Evolutionary conservation across 805 yeast species (phyloP), one percentile per base, ranked within the genome.

Genomic region (Yarrowia yakushimensis): DNA sequence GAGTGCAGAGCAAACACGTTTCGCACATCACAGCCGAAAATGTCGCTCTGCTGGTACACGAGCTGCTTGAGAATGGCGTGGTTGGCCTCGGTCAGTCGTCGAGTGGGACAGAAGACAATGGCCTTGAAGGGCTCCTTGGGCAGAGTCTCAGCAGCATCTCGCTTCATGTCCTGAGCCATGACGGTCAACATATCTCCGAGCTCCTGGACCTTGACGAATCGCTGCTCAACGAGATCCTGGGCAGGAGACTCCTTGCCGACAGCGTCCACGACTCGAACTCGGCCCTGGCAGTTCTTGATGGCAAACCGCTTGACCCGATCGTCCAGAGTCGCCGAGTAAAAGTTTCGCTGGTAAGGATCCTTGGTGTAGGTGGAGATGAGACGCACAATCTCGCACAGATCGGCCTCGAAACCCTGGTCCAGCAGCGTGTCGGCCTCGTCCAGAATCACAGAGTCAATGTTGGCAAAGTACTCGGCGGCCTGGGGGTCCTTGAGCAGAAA

Each of bases 401-500:
- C 87, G 39, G 80, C 82, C 69, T 82, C 85, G 73, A 93, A 92
- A 17, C 96, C 96, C 65, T 83, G 85, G 72, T 87, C 94, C 65
- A 92, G 79, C 59, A 92, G 76, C 68, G 94, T 82, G 75, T 92
- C 97, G 37, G 97, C 97, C 77, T 92, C 98, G 73, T 92, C 97
- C 66, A 90, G 83, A 39, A 91, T 86, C 65, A 88, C 79, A 69
- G 85, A 82, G 64, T 80, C 81, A 63, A 92, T 77, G 60, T 77
- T 73, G 39, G 73, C 71, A 72, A 90, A 85, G 39, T 79, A 74
- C 10, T 75, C 72, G 22, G 74, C 73, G 18, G 82, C 79, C 15
- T 71, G 73, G 28, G 73, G 75, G 23, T 78, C 80, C 63, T 80
- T 80, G 37, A 90, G 72, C 65, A 85, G 77, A 68, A 86, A 96